Percentiles rank a stretch among this genome's conserved stretches.
These are phyloP conservation scores for Dicorynia guianensis DNA, from an alignment of 306 rosid species.

Conservation along the genomic window DNA sequence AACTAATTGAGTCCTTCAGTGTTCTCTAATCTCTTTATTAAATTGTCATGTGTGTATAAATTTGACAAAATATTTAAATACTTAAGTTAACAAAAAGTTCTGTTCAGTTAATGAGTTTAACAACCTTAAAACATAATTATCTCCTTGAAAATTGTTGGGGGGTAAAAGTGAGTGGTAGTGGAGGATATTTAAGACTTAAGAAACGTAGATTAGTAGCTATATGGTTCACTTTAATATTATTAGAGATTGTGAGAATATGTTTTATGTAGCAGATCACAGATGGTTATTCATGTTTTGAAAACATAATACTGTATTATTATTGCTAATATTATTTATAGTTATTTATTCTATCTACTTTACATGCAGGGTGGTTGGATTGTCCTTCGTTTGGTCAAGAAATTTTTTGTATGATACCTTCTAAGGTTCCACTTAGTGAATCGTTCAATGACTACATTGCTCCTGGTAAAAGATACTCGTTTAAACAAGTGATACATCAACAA, in stretches of 20 bases:
- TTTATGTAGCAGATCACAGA: conserved; percentile 19
- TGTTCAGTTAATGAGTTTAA: background rate
- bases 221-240: conserved; percentile 27
- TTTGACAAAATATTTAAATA: too few relatives aligned
- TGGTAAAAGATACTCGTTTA: conserved; percentile 98
- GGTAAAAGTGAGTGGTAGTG: conserved; percentile 4
- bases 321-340: too few relatives aligned
- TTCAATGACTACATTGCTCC: conserved; percentile 81
- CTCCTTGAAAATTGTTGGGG: background rate
- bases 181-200: conserved; percentile 15
- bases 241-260: conserved; percentile 25
- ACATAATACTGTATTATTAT: background rate
- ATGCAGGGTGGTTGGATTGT: conserved; percentile 97
- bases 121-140: background rate
- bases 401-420: conserved; percentile 88
- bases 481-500: conserved; percentile 95
- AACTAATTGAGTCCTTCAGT: background rate
- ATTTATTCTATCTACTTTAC: conserved; percentile 24
- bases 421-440: conserved; percentile 94
- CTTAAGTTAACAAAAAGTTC: background rate
- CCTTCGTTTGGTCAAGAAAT: conserved; percentile 86
- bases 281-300: conserved; percentile 10
- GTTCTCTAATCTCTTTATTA: background rate
- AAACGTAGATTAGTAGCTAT: conserved; percentile 25
- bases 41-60: background rate